phyloP scores from a whole-genome alignment of 371 early-diverging fungal genomes.

The Gilbertella persicaria region DNA sequence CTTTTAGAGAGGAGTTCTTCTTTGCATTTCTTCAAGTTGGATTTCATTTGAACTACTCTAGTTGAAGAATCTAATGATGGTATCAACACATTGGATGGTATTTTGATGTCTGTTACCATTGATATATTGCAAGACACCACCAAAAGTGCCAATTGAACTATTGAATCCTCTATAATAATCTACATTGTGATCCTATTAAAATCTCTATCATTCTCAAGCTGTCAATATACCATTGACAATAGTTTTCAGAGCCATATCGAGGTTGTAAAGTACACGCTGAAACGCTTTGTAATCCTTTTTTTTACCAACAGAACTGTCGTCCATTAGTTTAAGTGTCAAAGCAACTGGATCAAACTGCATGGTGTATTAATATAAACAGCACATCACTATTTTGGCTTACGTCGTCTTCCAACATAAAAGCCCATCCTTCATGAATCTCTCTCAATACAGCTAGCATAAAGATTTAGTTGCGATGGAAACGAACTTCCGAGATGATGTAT shows the following conservation, averaged over 20 bases:
- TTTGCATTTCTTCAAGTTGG: conserved; percentile 67
- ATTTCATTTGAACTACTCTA: conserved; percentile 68
- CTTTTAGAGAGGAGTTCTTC: conserved; percentile 70
- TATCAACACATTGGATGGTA: too few relatives aligned
- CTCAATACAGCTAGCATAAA: conserved; percentile 33
- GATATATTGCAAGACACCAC: conserved; percentile 86
- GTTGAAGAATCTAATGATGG: conserved; percentile 60
- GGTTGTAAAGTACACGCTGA: conserved; percentile 61
- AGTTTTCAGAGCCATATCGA: conserved; percentile 82
- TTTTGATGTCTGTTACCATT: conserved; percentile 57
- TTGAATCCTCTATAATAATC: conserved; percentile 94
- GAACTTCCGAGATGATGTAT: not conserved
- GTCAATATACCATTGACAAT: conserved; percentile 78
- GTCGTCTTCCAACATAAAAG: conserved; percentile 55
- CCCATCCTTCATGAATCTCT: conserved; percentile 62
- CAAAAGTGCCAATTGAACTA: conserved; percentile 88
- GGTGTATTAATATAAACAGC: not conserved
- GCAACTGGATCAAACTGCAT: conserved; percentile 90
- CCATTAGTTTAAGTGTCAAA: conserved; percentile 83
- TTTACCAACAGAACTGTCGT: conserved; percentile 74
- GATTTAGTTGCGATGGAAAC: not conserved
- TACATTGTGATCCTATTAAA: conserved; percentile 17
- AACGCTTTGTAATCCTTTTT: conserved; percentile 83
- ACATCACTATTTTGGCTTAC: too few relatives aligned
- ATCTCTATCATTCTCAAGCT: not conserved